phyloP scores from a whole-genome alignment of 352 stramenopile genomes.

The Globisporangium polare region DNA sequence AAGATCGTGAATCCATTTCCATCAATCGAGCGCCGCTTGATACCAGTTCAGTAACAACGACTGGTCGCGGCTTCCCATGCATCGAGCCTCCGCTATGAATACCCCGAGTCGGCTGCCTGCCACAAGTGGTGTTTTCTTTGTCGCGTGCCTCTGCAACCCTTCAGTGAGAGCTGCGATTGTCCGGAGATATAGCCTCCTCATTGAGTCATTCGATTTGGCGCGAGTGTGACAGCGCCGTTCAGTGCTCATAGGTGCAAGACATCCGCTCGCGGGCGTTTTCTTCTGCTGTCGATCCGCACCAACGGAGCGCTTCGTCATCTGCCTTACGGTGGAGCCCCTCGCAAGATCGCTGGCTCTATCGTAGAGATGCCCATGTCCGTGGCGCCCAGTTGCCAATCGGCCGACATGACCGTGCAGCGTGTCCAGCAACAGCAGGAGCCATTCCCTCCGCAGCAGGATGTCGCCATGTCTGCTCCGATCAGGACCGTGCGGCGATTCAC shows the following conservation, averaged over 20 bases:
- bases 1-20: too few relatives aligned
- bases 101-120: too few relatives aligned
- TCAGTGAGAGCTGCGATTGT: too few relatives aligned
- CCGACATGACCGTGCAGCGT: background rate
- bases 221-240: too few relatives aligned
- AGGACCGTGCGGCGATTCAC: slow-evolving; percentile 3
- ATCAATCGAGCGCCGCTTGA: too few relatives aligned
- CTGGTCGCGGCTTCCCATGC: too few relatives aligned
- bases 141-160: too few relatives aligned
- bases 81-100: too few relatives aligned
- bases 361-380: slow-evolving; percentile 4
- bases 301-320: background rate
- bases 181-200: too few relatives aligned
- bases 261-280: background rate
- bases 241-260: background rate
- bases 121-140: too few relatives aligned
- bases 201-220: too few relatives aligned
- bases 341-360: background rate
- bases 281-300: background rate
- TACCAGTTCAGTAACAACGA: too few relatives aligned
- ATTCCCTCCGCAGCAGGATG: background rate
- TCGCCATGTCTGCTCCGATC: background rate
- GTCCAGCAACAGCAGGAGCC: background rate
- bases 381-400: slow-evolving; percentile 1
- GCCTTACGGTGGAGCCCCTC: background rate